A percentile compares a stretch with the other conserved stretches of the same genome.
phyloP scores from a whole-genome alignment of 2,329 filamentous ascomycete species.

The Fusarium nanum region DNA sequence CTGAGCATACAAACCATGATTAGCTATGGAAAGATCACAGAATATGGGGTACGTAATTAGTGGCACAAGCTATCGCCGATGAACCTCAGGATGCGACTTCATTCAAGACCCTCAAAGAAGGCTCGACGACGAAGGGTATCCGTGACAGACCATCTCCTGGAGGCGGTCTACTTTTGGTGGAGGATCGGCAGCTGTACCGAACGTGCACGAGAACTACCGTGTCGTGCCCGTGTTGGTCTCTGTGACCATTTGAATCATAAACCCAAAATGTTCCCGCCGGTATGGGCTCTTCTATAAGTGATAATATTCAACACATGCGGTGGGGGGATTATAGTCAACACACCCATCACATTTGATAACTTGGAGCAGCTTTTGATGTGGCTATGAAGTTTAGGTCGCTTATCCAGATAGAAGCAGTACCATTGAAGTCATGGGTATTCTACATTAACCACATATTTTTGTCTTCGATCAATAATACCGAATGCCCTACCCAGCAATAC shows the following conservation, averaged over 20 bases:
- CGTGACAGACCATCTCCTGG: background rate
- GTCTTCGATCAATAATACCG: background rate
- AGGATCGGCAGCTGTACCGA: background rate
- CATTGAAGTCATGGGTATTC: background rate
- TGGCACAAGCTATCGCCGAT: slow-evolving; percentile 18
- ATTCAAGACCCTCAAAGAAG: background rate
- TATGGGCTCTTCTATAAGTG: background rate
- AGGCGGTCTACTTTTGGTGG: slow-evolving; percentile 6
- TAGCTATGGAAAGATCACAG: slow-evolving; percentile 31
- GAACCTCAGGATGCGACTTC: slow-evolving; percentile 13
- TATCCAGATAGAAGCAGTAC: background rate
- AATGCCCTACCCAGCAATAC: background rate
- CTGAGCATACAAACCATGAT: slow-evolving; percentile 16
- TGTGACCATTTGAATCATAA: background rate
- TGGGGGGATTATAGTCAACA: background rate
- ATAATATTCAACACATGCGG: background rate
- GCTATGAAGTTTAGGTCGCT: background rate
- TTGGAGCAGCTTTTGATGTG: background rate
- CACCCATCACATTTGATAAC: background rate
- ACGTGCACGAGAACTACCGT: background rate
- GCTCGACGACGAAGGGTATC: slow-evolving; percentile 5
- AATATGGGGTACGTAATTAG: slow-evolving; percentile 39
- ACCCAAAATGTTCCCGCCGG: background rate
- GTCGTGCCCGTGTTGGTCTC: background rate
- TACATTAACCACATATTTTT: background rate